Percentiles rank a stretch among this genome's conserved stretches.
Conservation (phyloP, 805 yeast species). For the Kregervanrija fluxuum region DNA sequence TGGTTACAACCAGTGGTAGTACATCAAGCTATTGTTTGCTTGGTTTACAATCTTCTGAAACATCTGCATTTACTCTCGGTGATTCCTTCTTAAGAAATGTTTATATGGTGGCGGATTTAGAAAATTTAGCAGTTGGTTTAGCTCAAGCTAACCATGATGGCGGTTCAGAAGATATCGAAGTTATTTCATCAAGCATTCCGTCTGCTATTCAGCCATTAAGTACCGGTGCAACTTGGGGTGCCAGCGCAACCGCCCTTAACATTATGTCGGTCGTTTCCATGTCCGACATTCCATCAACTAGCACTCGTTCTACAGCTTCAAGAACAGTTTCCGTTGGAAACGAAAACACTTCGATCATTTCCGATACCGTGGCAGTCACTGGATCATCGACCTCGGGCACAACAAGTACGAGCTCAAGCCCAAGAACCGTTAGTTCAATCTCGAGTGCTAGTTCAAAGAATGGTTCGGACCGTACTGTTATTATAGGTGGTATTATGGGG, state of each 20-base stretch:
- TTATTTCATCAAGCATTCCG: constrained; percentile 39
- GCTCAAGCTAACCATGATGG: constrained; percentile 28
- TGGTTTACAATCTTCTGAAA: constrained; percentile 31
- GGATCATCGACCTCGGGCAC: neutral
- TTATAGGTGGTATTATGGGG: constrained; percentile 49
- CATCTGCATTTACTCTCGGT: constrained; percentile 38
- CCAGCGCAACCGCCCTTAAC: constrained; percentile 1
- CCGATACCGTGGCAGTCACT: neutral
- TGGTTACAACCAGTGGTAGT: constrained; percentile 16
- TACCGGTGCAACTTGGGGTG: constrained; percentile 35
- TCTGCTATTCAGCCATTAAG: constrained; percentile 39
- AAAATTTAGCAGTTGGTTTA: constrained; percentile 34
- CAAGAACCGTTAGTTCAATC: constrained; percentile 3
- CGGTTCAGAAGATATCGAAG: constrained; percentile 31
- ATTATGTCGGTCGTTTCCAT: constrained; percentile 2
- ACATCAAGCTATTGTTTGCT: constrained; percentile 35
- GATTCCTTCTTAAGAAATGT: constrained; percentile 46
- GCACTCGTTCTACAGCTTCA: neutral
- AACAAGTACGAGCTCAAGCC: neutral
- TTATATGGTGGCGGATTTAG: constrained; percentile 50
- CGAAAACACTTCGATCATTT: neutral
- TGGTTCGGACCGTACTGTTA: constrained; percentile 17
- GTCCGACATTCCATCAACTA: constrained; percentile 3
- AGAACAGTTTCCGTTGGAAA: neutral
- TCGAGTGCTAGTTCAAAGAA: neutral